These are phyloP conservation scores for Colletotrichum simmondsii DNA, from an alignment of 2,329 filamentous ascomycete genomes.

Conservation along the genomic window DNA sequence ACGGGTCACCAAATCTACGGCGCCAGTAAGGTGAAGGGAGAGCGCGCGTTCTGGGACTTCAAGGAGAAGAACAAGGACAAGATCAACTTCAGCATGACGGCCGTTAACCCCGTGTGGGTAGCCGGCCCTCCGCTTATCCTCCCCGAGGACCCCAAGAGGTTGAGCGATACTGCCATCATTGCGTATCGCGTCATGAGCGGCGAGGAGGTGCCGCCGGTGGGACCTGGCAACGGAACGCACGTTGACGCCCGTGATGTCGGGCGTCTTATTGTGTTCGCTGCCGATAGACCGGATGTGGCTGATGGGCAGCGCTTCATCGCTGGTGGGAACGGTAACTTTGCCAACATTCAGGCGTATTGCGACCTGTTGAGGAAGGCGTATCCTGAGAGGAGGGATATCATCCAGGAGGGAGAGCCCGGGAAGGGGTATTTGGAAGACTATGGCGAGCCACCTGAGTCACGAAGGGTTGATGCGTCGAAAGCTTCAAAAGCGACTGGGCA, in stretches of 20 bases:
- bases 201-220: background rate
- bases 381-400: slow-evolving; percentile 7
- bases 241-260: slow-evolving; percentile 34
- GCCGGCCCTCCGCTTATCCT: slow-evolving; percentile 29
- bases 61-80: slow-evolving; percentile 38
- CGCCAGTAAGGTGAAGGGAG: slow-evolving; percentile 45
- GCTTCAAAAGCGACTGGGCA: slow-evolving; percentile 24
- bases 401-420: slow-evolving; percentile 25
- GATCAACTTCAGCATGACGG: slow-evolving; percentile 39
- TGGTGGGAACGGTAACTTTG: slow-evolving; percentile 10
- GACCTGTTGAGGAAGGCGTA: slow-evolving; percentile 24
- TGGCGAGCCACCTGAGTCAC: background rate
- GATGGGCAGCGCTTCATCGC: slow-evolving; percentile 22
- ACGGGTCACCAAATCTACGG: slow-evolving; percentile 38
- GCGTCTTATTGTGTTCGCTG: slow-evolving; percentile 19
- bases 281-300: background rate
- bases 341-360: slow-evolving; percentile 13
- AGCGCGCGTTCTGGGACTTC: slow-evolving; percentile 45
- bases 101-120: slow-evolving; percentile 29
- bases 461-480: slow-evolving; percentile 26
- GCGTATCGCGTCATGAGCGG: slow-evolving; percentile 35
- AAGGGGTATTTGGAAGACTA: slow-evolving; percentile 24
- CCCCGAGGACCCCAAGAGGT: slow-evolving; percentile 20
- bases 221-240: slow-evolving; percentile 19
- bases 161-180: slow-evolving; percentile 35